Base-by-base conservation (phyloP, 345 rosid species). In the Litchi chinensis region DNA sequence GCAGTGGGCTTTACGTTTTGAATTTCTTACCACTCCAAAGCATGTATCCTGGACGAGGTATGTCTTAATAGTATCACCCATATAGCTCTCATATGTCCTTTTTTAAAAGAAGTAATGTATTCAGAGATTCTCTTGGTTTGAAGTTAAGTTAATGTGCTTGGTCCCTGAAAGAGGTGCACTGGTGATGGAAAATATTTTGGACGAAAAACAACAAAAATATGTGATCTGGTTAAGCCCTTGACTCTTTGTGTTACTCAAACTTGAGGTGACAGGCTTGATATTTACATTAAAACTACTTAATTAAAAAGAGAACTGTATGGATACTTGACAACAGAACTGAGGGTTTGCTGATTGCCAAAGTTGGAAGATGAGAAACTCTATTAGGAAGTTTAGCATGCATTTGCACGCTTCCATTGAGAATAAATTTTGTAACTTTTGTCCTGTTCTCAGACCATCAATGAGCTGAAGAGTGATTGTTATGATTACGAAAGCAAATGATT, bases 1-100 rank as follows among this genome's bases (percentile, higher is more conserved):
- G 79, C 91, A 91, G 73, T 96, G 99, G 99, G 91, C 85, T 82
- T 85, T 96, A 22, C 89, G 98, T 76, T 96, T 96, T 85, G 99
- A 96, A 88, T 96, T 96, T 78, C 86, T 86, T 79, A 92, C 90
- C 68, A 91, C 95, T 11, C 97, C 97, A 10, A 94, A 88, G 84
- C 83, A 91, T 71, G 88, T 96, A 56, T 92, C 91, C 85, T 89
- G 95, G 90, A 85, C 82, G 73, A 93, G 98, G 99, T 96, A 90
- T 77, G 54, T 56, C 76, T 46, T 10, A 32, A 40, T 75, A 19
- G n/a, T 71, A 74, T 75, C 62, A 19, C 62, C 68, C 46, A 48
- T 21, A 0, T 26, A 18, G 43, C 52, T 11, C 32, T 79, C 39
- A 56, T 66, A 16, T 24, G 18, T 3, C 39, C 40, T 26, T 26